A percentile compares a stretch with the other conserved stretches of the same genome.
Evolutionary conservation across 805 yeast species (phyloP).

Genomic region (Hanseniaspora vineae): DNA sequence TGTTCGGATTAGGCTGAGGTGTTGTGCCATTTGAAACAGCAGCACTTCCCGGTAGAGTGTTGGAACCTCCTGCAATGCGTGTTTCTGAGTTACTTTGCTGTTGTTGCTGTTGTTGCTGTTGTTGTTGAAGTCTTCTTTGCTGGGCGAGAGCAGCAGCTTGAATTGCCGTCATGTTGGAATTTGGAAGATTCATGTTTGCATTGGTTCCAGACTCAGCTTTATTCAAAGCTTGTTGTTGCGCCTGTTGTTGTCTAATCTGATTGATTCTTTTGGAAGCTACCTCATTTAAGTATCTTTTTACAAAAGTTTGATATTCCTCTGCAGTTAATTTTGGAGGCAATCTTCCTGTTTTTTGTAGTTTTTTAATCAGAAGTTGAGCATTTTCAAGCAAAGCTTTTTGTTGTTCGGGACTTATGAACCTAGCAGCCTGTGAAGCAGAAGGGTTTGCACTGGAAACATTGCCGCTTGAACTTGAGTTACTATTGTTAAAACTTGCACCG

Average conservation of each 20-base stretch:
- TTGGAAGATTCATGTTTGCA: background rate
- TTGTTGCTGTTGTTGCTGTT: constrained; percentile 2
- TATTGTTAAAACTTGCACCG: background rate
- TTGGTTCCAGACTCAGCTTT: background rate
- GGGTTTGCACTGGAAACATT: constrained; percentile 2
- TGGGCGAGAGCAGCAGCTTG: background rate
- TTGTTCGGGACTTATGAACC: constrained; percentile 18
- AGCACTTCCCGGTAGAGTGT: background rate
- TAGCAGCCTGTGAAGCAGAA: background rate
- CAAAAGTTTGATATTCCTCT: constrained; percentile 2
- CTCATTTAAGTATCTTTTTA: constrained; percentile 5
- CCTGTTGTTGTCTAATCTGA: constrained; percentile 9
- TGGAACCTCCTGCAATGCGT: too few relatives aligned
- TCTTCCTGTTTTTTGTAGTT: constrained; percentile 13
- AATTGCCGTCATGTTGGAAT: background rate
- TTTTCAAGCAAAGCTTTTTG: constrained; percentile 8
- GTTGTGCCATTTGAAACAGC: background rate
- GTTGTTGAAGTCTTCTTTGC: constrained; percentile 1
- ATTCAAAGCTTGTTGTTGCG: constrained; percentile 1
- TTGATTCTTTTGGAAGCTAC: constrained; percentile 4
- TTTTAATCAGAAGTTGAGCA: constrained; percentile 5
- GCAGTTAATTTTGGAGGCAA: constrained; percentile 4
- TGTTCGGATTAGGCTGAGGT: background rate
- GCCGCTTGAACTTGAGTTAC: background rate
- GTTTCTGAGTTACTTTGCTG: background rate